These are phyloP conservation scores for Allium cepa DNA, from an alignment of 106 monocot genomes.

Conservation along the genomic window DNA sequence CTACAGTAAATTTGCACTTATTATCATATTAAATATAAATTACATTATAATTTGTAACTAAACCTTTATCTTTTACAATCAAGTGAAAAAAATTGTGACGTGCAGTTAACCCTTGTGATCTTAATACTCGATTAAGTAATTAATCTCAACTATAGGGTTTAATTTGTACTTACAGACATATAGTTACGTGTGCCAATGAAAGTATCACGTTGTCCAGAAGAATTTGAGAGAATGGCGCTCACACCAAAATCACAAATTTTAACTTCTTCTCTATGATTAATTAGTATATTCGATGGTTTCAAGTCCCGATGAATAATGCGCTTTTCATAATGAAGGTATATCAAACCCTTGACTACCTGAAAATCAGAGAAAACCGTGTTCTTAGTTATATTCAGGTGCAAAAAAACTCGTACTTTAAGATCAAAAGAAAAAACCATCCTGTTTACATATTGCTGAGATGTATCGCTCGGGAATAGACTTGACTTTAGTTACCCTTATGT, in stretches of 20 bases:
- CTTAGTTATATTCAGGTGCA: too few species aligned
- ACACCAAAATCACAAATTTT: slow-evolving; percentile 98
- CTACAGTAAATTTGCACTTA: too few species aligned
- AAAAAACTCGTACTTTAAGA: too few species aligned
- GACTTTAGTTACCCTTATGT: slow-evolving; percentile 63
- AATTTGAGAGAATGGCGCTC: slow-evolving; percentile 54
- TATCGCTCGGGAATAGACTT: slow-evolving; percentile 71
- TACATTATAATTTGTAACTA: too few species aligned
- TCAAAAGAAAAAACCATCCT: slow-evolving; percentile 28
- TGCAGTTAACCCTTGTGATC: too few species aligned
- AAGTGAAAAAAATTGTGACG: too few species aligned
- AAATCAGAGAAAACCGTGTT: background rate
- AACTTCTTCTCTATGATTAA: slow-evolving; percentile 85
- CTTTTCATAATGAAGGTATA: slow-evolving; percentile 84
- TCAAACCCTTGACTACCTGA: slow-evolving; percentile 76
- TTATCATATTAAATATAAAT: too few species aligned
- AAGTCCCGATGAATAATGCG: slow-evolving; percentile 81
- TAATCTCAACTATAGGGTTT: too few species aligned
- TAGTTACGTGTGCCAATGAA: too few species aligned
- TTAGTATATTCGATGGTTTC: slow-evolving; percentile 86
- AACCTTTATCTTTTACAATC: too few species aligned
- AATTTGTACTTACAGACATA: too few species aligned
- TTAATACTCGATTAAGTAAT: too few species aligned
- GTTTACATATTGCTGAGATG: slow-evolving; percentile 86
- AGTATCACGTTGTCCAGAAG: slow-evolving; percentile 63